Base-by-base conservation (phyloP, 1,284 basidiomycete species). In the Earliella scabrosa region DNA sequence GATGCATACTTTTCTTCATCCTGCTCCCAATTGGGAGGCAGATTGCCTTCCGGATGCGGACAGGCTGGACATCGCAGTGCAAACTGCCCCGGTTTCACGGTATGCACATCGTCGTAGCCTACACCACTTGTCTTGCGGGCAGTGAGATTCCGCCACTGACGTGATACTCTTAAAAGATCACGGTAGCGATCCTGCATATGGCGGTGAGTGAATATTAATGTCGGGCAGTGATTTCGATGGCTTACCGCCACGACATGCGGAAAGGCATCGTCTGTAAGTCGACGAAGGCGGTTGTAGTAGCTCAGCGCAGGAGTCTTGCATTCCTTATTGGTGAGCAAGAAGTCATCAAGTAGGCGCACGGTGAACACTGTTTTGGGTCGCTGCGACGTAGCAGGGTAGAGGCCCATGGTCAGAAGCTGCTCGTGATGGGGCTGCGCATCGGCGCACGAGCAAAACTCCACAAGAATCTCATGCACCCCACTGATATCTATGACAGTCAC, bases 161-260 rank as follows among this genome's bases (percentile, higher is more conserved):
- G 21, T 2, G 41, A 24, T 3, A 29, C 35, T 1, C 40, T 27
- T 2, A 52, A 20, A 2, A 52, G 34, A 5, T 44, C 40, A 3
- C 21, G 24, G 41, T 52, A 52, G 1, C 32, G 26, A 9, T 44
- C 32, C 50, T 52, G 20, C 8, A 27, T 14, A 31, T 6, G 3
- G 26, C n/a, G 6, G 8, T 2, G 9, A 26, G 10, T 27, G 9
- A n/a, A n/a, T n/a, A n/a, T n/a, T n/a, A n/a, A n/a, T n/a, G n/a
- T n/a, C n/a, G n/a, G n/a, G n/a, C n/a, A n/a, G n/a, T n/a, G n/a
- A n/a, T n/a, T n/a, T n/a, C n/a, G n/a, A 29, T 6, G 3, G 36
- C 50, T 7, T 38, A 52, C 51, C n/a, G 43, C 43, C 1, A 52
- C 51, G 20, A 26, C 26, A 13, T 46, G 43, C 5, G 34, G 44